A percentile compares a stretch with the other conserved stretches of the same genome.
Evolutionary conservation across 2,329 filamentous ascomycete genomes (phyloP).

Genomic region (Atkinsonella hypoxylon): DNA sequence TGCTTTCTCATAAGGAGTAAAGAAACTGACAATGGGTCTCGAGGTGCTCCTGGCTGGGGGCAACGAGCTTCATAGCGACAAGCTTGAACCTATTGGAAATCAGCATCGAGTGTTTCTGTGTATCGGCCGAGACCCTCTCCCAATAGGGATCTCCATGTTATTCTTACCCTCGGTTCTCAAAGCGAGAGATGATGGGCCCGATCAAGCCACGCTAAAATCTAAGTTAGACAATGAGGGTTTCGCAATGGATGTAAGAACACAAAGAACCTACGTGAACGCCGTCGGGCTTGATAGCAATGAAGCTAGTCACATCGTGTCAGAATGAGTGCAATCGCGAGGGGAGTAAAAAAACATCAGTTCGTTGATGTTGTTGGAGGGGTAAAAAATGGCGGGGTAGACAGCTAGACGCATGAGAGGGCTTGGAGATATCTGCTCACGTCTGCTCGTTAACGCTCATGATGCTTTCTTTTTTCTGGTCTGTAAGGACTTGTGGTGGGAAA

Average conservation of each 20-base stretch:
- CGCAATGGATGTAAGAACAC: neutral
- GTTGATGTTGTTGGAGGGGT: constrained; percentile 10
- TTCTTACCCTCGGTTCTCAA: constrained; percentile 83
- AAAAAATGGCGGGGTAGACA: constrained; percentile 21
- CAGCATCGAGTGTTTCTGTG: neutral
- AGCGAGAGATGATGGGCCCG: constrained; percentile 94
- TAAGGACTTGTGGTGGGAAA: constrained; percentile 15
- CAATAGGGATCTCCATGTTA: no score
- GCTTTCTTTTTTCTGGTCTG: constrained; percentile 20
- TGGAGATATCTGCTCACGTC: constrained; percentile 51
- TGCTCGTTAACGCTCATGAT: constrained; percentile 67
- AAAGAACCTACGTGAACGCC: constrained; percentile 74
- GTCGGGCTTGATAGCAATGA: constrained; percentile 99
- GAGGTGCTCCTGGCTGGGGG: constrained; percentile 85
- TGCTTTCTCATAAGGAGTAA: constrained; percentile 5
- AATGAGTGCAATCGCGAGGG: neutral
- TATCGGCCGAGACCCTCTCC: no score
- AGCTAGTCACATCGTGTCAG: constrained; percentile 45
- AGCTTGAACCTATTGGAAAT: constrained; percentile 61
- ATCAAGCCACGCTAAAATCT: constrained; percentile 75
- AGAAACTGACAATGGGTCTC: constrained; percentile 73
- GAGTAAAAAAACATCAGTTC: constrained; percentile 3
- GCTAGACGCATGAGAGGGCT: neutral
- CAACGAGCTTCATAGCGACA: constrained; percentile 88
- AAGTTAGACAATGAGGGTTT: neutral